A percentile compares a stretch with the other conserved stretches of the same genome.
phyloP scores from a whole-genome alignment of 306 rosid genomes.

The Cucumis cinereus region DNA sequence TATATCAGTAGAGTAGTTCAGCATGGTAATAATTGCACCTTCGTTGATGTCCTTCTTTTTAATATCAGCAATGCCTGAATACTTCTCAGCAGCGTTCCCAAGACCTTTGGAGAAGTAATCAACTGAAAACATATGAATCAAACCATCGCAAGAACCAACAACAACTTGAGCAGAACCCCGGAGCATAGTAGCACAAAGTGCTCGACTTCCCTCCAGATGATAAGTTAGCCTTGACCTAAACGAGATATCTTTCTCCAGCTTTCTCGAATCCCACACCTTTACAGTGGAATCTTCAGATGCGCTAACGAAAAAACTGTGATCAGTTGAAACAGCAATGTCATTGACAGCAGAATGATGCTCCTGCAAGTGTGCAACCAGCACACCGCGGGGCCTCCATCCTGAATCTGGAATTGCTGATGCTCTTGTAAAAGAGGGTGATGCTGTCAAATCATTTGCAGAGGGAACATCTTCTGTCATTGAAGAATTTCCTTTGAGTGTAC shows the following conservation, averaged over 20 bases:
- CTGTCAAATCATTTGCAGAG: conserved; percentile 43
- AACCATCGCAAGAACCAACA: conserved; percentile 94
- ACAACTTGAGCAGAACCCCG: conserved; percentile 77
- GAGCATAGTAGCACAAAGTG: conserved; percentile 74
- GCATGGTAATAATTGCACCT: conserved; percentile 71
- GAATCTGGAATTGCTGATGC: conserved; percentile 61
- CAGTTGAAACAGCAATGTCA: conserved; percentile 80
- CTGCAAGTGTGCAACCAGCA: conserved; percentile 93
- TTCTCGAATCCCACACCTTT: conserved; percentile 93
- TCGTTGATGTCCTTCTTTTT: conserved; percentile 83
- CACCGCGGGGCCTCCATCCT: conserved; percentile 97
- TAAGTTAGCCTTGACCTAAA: conserved; percentile 91
- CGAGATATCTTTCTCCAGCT: conserved; percentile 91
- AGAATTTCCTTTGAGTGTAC: conserved; percentile 42
- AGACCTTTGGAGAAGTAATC: conserved; percentile 82
- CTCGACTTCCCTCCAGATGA: conserved; percentile 92
- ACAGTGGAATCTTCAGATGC: conserved; percentile 94
- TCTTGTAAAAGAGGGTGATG: conserved; percentile 53
- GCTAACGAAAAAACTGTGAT: conserved; percentile 81
- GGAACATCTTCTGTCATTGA: conserved; percentile 45
- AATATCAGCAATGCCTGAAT: conserved; percentile 82
- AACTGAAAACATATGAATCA: conserved; percentile 74
- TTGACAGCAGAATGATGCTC: conserved; percentile 91
- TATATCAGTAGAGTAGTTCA: conserved; percentile 52
- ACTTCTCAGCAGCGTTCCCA: conserved; percentile 85